Percentiles rank a stretch among this genome's conserved stretches.
These are phyloP conservation scores for Penicillium roqueforti DNA, from an alignment of 495 filamentous ascomycete species.

Conservation along the genomic window DNA sequence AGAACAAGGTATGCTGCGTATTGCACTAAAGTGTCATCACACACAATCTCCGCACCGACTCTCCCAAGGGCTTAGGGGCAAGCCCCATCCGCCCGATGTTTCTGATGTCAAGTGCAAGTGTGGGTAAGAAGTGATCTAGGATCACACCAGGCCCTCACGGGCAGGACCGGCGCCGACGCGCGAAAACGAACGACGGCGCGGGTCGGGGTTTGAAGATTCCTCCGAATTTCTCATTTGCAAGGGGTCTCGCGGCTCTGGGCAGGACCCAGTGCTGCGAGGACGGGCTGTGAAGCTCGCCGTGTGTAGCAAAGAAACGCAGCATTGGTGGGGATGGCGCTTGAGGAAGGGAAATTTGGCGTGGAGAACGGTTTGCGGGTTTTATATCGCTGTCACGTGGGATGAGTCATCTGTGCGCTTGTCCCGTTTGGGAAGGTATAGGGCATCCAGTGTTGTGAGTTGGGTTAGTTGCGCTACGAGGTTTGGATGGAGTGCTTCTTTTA, in stretches of 20 bases:
- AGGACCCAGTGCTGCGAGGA: slow-evolving; percentile 18
- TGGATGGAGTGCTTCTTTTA: not conserved
- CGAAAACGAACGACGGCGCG: slow-evolving; percentile 28
- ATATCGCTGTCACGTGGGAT: slow-evolving; percentile 8
- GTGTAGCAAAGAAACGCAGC: slow-evolving; percentile 99
- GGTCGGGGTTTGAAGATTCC: slow-evolving; percentile 78
- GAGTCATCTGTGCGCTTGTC: slow-evolving; percentile 12
- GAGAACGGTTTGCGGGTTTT: slow-evolving; percentile 13
- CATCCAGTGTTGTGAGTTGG: not conserved
- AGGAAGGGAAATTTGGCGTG: slow-evolving; percentile 39
- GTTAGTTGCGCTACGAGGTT: not conserved
- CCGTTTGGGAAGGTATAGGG: slow-evolving; percentile 3
- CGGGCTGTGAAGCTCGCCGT: slow-evolving; percentile 47
- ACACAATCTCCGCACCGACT: slow-evolving; percentile 93
- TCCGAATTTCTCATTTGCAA: slow-evolving; percentile 99
- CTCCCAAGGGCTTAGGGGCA: slow-evolving; percentile 64
- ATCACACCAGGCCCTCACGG: slow-evolving; percentile 91
- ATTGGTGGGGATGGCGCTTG: slow-evolving; percentile 92
- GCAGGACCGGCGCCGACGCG: slow-evolving; percentile 54
- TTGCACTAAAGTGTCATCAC: slow-evolving; percentile 95
- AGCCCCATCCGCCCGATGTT: slow-evolving; percentile 62
- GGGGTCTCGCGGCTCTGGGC: slow-evolving; percentile 17
- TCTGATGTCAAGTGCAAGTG: slow-evolving; percentile 99
- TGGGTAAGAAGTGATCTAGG: slow-evolving; percentile 37
- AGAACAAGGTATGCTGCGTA: slow-evolving; percentile 79